phyloP scores from a whole-genome alignment of 768 basidiomycete genomes.

The Auricularia heimuer region DNA sequence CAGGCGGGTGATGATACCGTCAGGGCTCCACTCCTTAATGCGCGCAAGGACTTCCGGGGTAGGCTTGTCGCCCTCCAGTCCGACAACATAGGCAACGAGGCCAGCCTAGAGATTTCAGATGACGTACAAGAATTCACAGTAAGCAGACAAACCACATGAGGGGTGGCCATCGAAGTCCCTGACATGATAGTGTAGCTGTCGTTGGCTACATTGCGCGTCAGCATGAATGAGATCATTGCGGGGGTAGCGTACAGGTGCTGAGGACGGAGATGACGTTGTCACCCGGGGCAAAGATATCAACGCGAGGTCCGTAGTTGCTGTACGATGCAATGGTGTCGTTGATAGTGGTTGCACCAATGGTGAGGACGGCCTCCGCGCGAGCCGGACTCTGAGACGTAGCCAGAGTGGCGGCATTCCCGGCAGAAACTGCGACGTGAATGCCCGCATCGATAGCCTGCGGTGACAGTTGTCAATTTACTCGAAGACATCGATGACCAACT shows the following conservation, averaged over 20 bases:
- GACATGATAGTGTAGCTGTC: conserved; percentile 64
- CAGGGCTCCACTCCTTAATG: conserved; percentile 20
- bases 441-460: conserved; percentile 17
- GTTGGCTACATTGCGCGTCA: conserved; percentile 7
- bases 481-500: not conserved
- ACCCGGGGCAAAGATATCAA: conserved; percentile 11
- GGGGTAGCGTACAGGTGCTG: not conserved
- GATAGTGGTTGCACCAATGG: conserved; percentile 11
- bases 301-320: conserved; percentile 11
- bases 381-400: conserved; percentile 8
- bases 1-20: conserved; percentile 22
- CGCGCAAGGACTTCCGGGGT: conserved; percentile 22
- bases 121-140: no score
- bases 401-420: conserved; percentile 9
- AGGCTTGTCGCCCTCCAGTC: conserved; percentile 20
- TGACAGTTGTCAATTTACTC: conserved; percentile 19
- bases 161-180: conserved; percentile 92
- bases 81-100: conserved; percentile 29
- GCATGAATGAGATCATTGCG: not conserved
- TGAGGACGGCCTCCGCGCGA: conserved; percentile 6
- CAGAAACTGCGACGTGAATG: conserved; percentile 10
- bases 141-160: conserved; percentile 37
- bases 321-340: conserved; percentile 8
- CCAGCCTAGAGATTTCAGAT: conserved; percentile 16
- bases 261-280: conserved; percentile 8